Percentiles rank a stretch among this genome's conserved stretches.
phyloP scores from a whole-genome alignment of 108 stramenopile genomes.

The Cyclotella cryptica region DNA sequence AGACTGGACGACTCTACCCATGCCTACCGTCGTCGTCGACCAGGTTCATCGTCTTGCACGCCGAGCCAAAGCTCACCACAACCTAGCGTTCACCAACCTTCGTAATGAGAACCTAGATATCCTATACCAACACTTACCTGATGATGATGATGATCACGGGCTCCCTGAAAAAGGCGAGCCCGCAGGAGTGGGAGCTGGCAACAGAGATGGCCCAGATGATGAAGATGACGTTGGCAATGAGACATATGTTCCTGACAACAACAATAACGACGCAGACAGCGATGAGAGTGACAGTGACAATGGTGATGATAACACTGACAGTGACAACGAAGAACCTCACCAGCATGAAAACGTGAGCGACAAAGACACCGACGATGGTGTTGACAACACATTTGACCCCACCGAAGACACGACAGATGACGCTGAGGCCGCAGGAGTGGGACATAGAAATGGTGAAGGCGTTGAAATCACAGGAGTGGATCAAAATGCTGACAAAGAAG shows the following conservation, averaged over 20 bases:
- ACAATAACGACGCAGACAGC: no score
- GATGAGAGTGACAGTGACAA: no score
- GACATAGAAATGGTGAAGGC: no score
- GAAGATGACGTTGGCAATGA: not conserved
- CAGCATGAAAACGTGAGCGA: no score
- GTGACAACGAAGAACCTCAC: no score
- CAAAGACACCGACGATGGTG: no score
- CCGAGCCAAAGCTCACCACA: not conserved
- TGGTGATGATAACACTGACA: no score
- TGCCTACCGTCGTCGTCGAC: not conserved
- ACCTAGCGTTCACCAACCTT: not conserved
- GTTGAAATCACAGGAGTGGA: no score
- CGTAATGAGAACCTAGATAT: not conserved
- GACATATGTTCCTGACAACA: not conserved
- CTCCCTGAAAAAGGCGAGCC: not conserved
- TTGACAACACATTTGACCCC: no score
- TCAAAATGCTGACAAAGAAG: no score
- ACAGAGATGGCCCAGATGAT: not conserved
- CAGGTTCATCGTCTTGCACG: not conserved
- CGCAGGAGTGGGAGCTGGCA: not conserved
- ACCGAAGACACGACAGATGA: no score
- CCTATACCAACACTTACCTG: not conserved
- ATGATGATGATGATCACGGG: not conserved
- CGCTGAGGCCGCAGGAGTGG: no score
- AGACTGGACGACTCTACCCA: not conserved